phyloP scores from a whole-genome alignment of 352 stramenopile genomes.

The Phytophthora sansomeana region DNA sequence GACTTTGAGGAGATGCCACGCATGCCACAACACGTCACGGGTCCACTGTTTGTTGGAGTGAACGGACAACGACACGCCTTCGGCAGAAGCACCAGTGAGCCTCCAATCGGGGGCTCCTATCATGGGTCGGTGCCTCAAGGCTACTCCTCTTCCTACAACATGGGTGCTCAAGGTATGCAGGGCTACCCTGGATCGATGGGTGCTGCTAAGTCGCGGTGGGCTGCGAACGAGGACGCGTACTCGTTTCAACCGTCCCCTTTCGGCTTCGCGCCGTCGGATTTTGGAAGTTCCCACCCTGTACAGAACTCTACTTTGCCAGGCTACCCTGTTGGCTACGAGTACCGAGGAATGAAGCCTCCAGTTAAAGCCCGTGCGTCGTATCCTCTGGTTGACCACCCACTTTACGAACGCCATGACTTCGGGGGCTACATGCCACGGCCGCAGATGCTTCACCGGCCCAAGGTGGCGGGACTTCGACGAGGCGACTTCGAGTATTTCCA shows the following conservation, averaged over 20 bases:
- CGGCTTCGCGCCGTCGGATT: conserved; percentile 37
- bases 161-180: conserved; percentile 27
- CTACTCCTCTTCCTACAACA: conserved; percentile 33
- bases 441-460: conserved; percentile 45
- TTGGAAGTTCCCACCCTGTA: conserved; percentile 24
- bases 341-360: conserved; percentile 23
- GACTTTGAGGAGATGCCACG: conserved; percentile 29
- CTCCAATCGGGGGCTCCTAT: conserved; percentile 34
- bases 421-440: conserved; percentile 30
- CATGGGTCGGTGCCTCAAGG: conserved; percentile 34
- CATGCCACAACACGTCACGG: conserved; percentile 17
- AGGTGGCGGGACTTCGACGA: conserved; percentile 33
- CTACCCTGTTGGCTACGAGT: conserved; percentile 33
- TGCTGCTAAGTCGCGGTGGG: conserved; percentile 32
- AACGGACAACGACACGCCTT: conserved; percentile 29
- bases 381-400: conserved; percentile 27
- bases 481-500: conserved; percentile 56
- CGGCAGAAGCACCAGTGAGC: conserved; percentile 40
- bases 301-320: conserved; percentile 17
- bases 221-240: conserved; percentile 31
- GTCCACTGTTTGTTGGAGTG: conserved; percentile 18
- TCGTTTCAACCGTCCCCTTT: conserved; percentile 33
- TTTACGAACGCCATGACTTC: conserved; percentile 39
- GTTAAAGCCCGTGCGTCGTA: conserved; percentile 34
- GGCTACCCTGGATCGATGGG: conserved; percentile 34